Evolutionary conservation across 352 stramenopile species (phyloP).

Genomic region (Aphanomyces stellatus): DNA sequence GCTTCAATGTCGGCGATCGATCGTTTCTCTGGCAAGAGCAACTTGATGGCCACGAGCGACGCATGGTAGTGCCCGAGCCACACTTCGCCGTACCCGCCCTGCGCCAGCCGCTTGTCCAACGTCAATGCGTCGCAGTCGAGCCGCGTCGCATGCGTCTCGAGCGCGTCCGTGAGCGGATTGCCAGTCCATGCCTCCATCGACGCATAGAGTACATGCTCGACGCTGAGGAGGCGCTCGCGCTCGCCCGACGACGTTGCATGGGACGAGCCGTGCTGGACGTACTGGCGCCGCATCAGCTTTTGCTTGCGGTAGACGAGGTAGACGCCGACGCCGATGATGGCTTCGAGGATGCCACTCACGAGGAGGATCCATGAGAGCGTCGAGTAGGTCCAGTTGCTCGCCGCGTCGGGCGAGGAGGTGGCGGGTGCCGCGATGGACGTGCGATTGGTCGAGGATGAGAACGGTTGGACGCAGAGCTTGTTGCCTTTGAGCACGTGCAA

Average conservation of each 20-base stretch:
- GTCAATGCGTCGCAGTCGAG: conserved; percentile 8
- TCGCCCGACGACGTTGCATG: not conserved
- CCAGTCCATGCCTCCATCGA: conserved; percentile 7
- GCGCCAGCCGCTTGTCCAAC: conserved; percentile 5
- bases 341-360: conserved; percentile 1
- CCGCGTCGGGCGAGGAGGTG: not conserved
- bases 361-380: conserved; percentile 4
- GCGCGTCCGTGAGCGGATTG: not conserved
- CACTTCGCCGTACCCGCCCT: conserved; percentile 46
- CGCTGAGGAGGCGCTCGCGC: conserved; percentile 6
- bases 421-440: not conserved
- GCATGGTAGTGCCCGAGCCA: conserved; percentile 36
- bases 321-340: conserved; percentile 1
- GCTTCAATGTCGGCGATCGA: conserved; percentile 30
- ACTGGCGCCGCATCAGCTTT: not conserved
- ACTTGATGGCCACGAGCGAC: conserved; percentile 39
- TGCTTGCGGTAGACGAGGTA: not conserved
- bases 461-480: conserved; percentile 12
- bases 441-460: too few relatives aligned
- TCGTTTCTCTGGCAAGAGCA: conserved; percentile 32
- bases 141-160: not conserved
- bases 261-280: not conserved
- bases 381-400: conserved; percentile 6
- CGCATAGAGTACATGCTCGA: conserved; percentile 14
- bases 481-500: conserved; percentile 11